Percentiles rank a stretch among this genome's conserved stretches.
Conservation (phyloP, 2,329 filamentous ascomycete genomes). For the Curvularia hawaiiensis region DNA sequence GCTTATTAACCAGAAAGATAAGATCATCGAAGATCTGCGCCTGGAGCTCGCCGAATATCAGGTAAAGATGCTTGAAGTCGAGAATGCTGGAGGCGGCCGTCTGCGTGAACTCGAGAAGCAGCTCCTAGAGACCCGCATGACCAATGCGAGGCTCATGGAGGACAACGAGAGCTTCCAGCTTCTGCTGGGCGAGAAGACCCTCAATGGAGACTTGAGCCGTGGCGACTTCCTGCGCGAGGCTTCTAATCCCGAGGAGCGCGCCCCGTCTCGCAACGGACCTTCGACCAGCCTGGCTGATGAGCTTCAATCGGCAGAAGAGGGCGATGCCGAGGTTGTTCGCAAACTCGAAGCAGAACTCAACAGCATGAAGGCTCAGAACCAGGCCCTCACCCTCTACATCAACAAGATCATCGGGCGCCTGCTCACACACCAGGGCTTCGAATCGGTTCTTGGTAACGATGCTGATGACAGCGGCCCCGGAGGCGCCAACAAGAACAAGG, state of each 20-base stretch:
- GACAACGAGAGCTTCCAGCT: slow-evolving; percentile 99
- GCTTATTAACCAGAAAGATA: slow-evolving; percentile 91
- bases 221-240: slow-evolving; percentile 73
- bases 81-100: slow-evolving; percentile 87
- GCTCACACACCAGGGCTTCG: slow-evolving; percentile 91
- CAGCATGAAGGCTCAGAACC: slow-evolving; percentile 88
- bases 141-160: slow-evolving; percentile 94
- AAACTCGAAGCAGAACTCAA: slow-evolving; percentile 80
- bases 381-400: slow-evolving; percentile 95
- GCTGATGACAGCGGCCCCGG: slow-evolving; percentile 50
- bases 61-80: slow-evolving; percentile 92
- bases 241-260: slow-evolving; percentile 40
- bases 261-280: slow-evolving; percentile 42
- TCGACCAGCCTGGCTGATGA: slow-evolving; percentile 72
- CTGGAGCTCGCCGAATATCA: slow-evolving; percentile 93
- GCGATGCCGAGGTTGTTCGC: slow-evolving; percentile 58
- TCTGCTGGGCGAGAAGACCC: slow-evolving; percentile 89
- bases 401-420: slow-evolving; percentile 98
- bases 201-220: slow-evolving; percentile 90
- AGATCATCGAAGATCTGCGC: slow-evolving; percentile 88
- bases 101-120: slow-evolving; percentile 89
- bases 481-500: slow-evolving; percentile 71
- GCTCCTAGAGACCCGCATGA: slow-evolving; percentile 90
- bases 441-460: slow-evolving; percentile 85
- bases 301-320: slow-evolving; percentile 68